Percentiles rank a stretch among this genome's conserved stretches.
Evolutionary conservation across 768 basidiomycete genomes (phyloP).

Genomic region (Termitomyces titanicus): DNA sequence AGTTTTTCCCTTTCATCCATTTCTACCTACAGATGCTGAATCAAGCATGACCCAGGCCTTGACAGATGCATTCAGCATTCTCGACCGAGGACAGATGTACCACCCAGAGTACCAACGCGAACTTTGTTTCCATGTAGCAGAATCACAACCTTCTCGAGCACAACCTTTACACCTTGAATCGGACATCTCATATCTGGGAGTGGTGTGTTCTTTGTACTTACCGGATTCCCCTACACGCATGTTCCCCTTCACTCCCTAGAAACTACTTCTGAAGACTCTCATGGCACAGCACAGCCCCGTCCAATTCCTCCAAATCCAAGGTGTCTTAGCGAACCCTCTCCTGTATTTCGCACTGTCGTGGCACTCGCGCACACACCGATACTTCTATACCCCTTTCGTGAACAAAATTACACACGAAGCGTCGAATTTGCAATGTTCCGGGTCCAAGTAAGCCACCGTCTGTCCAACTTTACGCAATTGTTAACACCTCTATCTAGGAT

Average conservation of each 20-base stretch:
- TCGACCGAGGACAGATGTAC: no score
- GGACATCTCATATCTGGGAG: no score
- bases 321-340: not conserved
- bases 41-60: no score
- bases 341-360: not conserved
- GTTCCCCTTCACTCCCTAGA: no score
- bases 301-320: constrained; percentile 1
- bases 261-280: not conserved
- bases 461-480: not conserved
- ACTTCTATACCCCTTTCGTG: not conserved
- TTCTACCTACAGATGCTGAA: no score
- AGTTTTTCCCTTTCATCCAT: no score
- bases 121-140: no score
- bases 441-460: not conserved
- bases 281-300: not conserved
- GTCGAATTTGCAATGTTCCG: not conserved
- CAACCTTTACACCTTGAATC: no score
- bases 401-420: not conserved
- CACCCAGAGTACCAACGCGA: no score
- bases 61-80: no score
- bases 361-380: not conserved
- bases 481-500: not conserved
- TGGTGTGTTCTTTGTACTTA: no score
- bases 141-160: not conserved
- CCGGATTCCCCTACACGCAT: no score